Evolutionary conservation across 768 basidiomycete species (phyloP), one percentile per base, ranked within the genome.

Genomic region (Xerocomellus amylosporus): DNA sequence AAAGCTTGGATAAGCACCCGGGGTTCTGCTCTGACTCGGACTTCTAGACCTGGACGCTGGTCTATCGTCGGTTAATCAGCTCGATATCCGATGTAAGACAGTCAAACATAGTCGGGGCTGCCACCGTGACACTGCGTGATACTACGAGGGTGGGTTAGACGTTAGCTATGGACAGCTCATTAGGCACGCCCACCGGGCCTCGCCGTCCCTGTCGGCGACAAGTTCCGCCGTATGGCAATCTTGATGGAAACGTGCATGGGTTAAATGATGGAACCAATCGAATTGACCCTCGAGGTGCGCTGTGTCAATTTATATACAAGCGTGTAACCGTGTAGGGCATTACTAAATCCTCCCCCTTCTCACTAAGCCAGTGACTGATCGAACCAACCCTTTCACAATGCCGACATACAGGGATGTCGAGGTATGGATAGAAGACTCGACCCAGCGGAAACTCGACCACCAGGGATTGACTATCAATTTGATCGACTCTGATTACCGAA

Each of bases 391-490:
- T 34, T 42, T 30, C 34, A 45, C 53, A 31, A 64, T 63, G 62
- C 58, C 58, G 43, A 43, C 43, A 19, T 49, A 54, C 61, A 56
- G 45, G 20, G 51, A 24, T 24, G 46, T 63, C 38, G 62, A 63
- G 33, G 51, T 52, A 22, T 64, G 62, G 62, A 39, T 60, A 20
- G 58, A 64, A 34, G 62, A 60, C 30, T 53, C 58, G 10, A n/a
- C 46, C 20, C 3, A 48, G n/a, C 45, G 36, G 8, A 64, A 44
- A 31, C 19, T 64, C 26, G 15, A 22, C 24, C 31, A 49, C 19
- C 51, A 40, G 14, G 45, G 39, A 4, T 26, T 56, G 8, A 34
- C 51, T 14, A 51, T 64, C 38, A 39, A 51, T 45, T 28, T 64
- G 10, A 28, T 64, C 17, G 54, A 50, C 22, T 24, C 22, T 7